Percentiles rank a stretch among this genome's conserved stretches.
Conservation (phyloP, 2,329 filamentous ascomycete genomes). For the Eutypa lata region DNA sequence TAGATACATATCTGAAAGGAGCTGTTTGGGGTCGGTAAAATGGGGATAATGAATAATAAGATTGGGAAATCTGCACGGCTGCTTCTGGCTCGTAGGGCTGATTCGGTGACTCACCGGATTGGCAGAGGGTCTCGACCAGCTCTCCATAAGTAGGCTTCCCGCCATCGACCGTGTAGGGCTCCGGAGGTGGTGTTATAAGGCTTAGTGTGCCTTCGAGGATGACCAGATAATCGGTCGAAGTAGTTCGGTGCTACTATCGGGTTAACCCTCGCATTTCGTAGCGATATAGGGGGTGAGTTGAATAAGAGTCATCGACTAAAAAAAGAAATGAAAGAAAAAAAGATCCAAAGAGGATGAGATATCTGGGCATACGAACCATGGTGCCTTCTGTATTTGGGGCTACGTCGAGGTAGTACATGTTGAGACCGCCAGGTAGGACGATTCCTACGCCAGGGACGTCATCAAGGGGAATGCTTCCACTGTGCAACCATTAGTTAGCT, state of each 20-base stretch:
- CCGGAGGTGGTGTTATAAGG: constrained; percentile 21
- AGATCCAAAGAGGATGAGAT: not conserved
- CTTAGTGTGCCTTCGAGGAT: constrained; percentile 25
- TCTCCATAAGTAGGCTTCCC: constrained; percentile 23
- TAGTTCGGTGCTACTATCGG: constrained; percentile 26
- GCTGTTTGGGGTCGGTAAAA: not conserved
- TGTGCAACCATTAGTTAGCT: constrained; percentile 1
- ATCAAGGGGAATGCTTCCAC: constrained; percentile 22
- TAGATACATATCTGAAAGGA: not conserved
- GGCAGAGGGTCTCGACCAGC: constrained; percentile 23
- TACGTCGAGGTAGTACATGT: constrained; percentile 28
- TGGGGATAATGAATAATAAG: not conserved
- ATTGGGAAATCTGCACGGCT: not conserved
- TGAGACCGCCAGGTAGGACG: constrained; percentile 28
- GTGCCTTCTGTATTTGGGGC: constrained; percentile 24
- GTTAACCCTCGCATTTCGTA: not conserved
- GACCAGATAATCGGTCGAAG: constrained; percentile 29
- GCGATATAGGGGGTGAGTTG: not conserved
- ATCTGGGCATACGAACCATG: constrained; percentile 16
- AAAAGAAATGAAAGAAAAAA: not conserved
- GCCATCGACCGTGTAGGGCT: constrained; percentile 19
- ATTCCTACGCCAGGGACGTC: constrained; percentile 28
- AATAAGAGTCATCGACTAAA: not conserved
- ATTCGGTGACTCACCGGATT: constrained; percentile 7
- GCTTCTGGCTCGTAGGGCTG: not conserved